Percentiles rank a stretch among this genome's conserved stretches.
Evolutionary conservation across 768 basidiomycete species (phyloP).

Genomic region (Tylopilus vinaceipallidus): DNA sequence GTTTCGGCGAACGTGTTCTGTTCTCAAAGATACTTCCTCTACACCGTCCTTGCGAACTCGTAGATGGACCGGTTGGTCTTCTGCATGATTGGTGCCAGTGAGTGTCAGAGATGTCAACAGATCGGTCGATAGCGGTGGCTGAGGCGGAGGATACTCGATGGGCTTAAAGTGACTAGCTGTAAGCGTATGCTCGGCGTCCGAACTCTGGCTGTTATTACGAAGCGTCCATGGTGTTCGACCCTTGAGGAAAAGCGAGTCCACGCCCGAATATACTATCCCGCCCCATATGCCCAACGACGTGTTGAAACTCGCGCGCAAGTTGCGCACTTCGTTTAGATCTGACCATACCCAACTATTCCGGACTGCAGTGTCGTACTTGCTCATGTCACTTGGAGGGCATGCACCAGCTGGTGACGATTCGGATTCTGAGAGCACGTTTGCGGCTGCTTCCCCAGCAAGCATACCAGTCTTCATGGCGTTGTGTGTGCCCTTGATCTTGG

Average conservation of each 20-base stretch:
- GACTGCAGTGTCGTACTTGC: slow-evolving; percentile 65
- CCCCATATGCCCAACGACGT: slow-evolving; percentile 79
- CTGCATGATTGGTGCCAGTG: slow-evolving; percentile 95
- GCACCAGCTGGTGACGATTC: slow-evolving; percentile 1
- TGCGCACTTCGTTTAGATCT: slow-evolving; percentile 88
- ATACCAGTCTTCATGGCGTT: slow-evolving; percentile 99
- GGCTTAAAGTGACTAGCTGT: slow-evolving; percentile 63
- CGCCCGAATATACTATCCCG: slow-evolving; percentile 83
- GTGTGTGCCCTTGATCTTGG: slow-evolving; percentile 98
- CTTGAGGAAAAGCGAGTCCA: slow-evolving; percentile 81
- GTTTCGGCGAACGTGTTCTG: slow-evolving; percentile 73
- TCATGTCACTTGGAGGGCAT: slow-evolving; percentile 55
- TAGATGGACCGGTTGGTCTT: slow-evolving; percentile 92
- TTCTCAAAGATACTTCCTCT: slow-evolving; percentile 45
- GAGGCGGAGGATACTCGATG: slow-evolving; percentile 82
- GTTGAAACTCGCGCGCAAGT: slow-evolving; percentile 87
- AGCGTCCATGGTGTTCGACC: slow-evolving; percentile 94
- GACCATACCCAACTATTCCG: slow-evolving; percentile 80
- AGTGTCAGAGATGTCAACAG: slow-evolving; percentile 86
- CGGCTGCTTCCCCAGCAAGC: slow-evolving; percentile 91
- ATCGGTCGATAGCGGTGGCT: slow-evolving; percentile 91
- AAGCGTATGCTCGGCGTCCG: slow-evolving; percentile 72
- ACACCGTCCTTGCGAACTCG: slow-evolving; percentile 48
- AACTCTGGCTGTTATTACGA: slow-evolving; percentile 50
- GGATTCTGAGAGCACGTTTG: slow-evolving; percentile 47